These are phyloP conservation scores for Collybia nuda DNA, from an alignment of 768 basidiomycete genomes.

Conservation along the genomic window DNA sequence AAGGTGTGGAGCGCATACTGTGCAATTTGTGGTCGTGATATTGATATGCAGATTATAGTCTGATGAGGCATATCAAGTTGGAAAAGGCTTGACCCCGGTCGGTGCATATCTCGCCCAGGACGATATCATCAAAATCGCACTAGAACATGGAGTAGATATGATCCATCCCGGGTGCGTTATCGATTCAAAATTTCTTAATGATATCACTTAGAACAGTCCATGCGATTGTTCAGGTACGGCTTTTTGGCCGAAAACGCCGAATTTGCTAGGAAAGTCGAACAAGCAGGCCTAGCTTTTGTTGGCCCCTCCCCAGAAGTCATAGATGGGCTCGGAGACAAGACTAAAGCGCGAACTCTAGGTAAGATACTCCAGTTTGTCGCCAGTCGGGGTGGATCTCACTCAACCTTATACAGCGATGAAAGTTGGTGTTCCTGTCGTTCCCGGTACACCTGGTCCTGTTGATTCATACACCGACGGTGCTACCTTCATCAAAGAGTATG, in stretches of 20 bases:
- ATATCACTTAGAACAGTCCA: no score
- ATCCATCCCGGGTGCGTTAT: slow-evolving; percentile 89
- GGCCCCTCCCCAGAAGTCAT: slow-evolving; percentile 96
- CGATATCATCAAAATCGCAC: slow-evolving; percentile 93
- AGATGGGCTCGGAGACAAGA: slow-evolving; percentile 97
- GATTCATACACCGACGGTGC: slow-evolving; percentile 75
- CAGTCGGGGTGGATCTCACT: slow-evolving; percentile 4
- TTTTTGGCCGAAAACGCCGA: slow-evolving; percentile 97
- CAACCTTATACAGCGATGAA: slow-evolving; percentile 62
- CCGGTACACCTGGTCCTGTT: slow-evolving; percentile 97
- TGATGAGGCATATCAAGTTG: slow-evolving; percentile 98
- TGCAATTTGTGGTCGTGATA: slow-evolving; percentile 23
- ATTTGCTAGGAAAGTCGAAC: slow-evolving; percentile 98
- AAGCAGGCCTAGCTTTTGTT: slow-evolving; percentile 95
- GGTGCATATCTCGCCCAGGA: slow-evolving; percentile 97
- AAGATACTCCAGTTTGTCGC: slow-evolving; percentile 16
- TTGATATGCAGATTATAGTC: slow-evolving; percentile 67
- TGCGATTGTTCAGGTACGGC: slow-evolving; percentile 66
- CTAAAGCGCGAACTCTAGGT: slow-evolving; percentile 92
- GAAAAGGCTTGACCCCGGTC: slow-evolving; percentile 94
- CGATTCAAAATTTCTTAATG: no score
- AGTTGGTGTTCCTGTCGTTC: slow-evolving; percentile 93
- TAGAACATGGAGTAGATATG: slow-evolving; percentile 99
- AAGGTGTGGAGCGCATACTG: slow-evolving; percentile 55
- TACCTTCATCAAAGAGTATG: slow-evolving; percentile 91